Evolutionary conservation across 345 rosid genomes (phyloP), one percentile per base, ranked within the genome.

Genomic region (Rhizophora mangle): DNA sequence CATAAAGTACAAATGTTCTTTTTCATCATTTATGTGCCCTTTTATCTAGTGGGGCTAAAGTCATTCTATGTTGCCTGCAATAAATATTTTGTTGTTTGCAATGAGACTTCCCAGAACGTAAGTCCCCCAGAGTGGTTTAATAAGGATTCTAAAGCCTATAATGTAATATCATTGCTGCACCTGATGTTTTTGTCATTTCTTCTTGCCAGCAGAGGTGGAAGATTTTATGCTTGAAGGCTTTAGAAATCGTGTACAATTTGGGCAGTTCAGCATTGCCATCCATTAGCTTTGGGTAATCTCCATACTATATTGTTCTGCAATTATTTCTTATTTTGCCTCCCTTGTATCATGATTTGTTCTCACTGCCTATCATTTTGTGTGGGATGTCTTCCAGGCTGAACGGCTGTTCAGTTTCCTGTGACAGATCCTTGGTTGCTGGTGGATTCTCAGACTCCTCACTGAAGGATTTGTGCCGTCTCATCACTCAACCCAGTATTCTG

Each of bases 371-470:
- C 56, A 53, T 73, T 43, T 56, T 53, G 6, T 37, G 56, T 56
- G 70, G 54, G 11, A 29, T 43, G 57, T 62, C 51, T 75, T 61
- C 55, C 83, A 88, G 98, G 73, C 81, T 96, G 77, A 92, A 89
- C 68, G 86, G 96, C 76, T 87, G 93, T 56, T 87, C 98, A 64
- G 83, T 96, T 79, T 90, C 98, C 60, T 96, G 87, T 71, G 98
- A 96, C 83, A 98, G 98, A 68, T 90, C 99, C 75, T 75, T 96
- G 85, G 93, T 96, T 72, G 93, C 90, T 70, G 91, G 95, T 76
- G 99, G 99, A 46, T 96, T 92, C 83, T 89, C 99, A 64, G 98
- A 92, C 82, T 96, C 98, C 64, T 90, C 98, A 24, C 72, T 90
- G 72, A 96, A 92, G 97, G 97, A 85, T 64, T 62, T 68, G 31